Evolutionary conservation across 2,329 filamentous ascomycete species (phyloP), one percentile per base, ranked within the genome.

Genomic region (Westerdykella aurantiaca): DNA sequence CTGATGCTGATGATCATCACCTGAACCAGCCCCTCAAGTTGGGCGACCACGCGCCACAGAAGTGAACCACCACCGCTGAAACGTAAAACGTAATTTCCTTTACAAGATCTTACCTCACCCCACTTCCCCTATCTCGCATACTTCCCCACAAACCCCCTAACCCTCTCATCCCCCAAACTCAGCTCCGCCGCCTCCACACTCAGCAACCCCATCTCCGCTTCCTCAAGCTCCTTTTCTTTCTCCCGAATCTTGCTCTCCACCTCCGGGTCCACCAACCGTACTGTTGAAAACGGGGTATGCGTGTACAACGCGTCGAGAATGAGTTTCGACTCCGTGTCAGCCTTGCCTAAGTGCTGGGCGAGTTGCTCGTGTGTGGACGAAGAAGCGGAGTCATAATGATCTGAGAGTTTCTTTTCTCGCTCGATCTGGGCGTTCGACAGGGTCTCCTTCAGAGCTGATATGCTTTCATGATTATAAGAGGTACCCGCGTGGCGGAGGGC

Each of bases 291-390:
- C 13, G 57, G 52, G 4, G 60, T 63, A 34, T 70, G 61, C n/a
- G 58, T 57, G 47, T 67, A 70, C 23, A 73, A 48, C 4, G 64
- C 65, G 14, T 56, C 50, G 16, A 68, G 41, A 33, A 74, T 54
- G 22, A 57, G 60, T n/a, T 63, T 57, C 37, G 67, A 23, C 25
- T 71, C 64, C 10, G 44, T 37, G 31, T 73, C 66, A 5, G 63
- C 66, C 43, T 57, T 61, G 23, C 58, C 64, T 9, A 69, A 46
- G 6, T 63, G 63, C 25, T 67, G 62, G 1, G 63, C 63, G 6
- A 71, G 41, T 13, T 50, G 51, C 2, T 67, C 60, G 3, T 68
- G 56, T 0, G 67, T 55, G 0, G 55, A 58, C 0, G 47, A 46
- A 5, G 67, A 61, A 2, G 63, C 63, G 0, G 61, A 61, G 10